Evolutionary conservation across 495 filamentous ascomycete species (phyloP).

Genomic region (Trypethelium eluteriae): DNA sequence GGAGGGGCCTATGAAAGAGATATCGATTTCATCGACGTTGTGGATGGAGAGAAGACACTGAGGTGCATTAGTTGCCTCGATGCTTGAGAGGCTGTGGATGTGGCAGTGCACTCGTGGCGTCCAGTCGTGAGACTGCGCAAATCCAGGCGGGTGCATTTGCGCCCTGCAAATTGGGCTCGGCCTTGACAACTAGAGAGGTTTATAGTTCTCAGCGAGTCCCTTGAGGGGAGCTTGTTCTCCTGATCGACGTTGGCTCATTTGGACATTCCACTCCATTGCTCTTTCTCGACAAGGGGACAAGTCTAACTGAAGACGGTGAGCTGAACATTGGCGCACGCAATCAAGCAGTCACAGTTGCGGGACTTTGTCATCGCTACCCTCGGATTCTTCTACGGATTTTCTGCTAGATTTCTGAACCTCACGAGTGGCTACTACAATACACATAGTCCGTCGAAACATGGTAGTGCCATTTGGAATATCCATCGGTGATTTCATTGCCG

Average conservation of each 20-base stretch:
- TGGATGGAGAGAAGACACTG: constrained; percentile 4
- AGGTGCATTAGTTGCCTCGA: neutral
- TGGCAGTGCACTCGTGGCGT: neutral
- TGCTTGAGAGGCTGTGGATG: constrained; percentile 4
- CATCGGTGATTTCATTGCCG: constrained; percentile 4
- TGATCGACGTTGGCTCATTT: neutral
- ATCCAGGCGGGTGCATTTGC: neutral
- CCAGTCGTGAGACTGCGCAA: neutral
- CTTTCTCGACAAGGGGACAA: constrained; percentile 3
- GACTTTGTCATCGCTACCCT: neutral
- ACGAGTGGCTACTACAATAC: neutral
- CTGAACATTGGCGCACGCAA: constrained; percentile 2
- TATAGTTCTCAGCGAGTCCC: constrained; percentile 1
- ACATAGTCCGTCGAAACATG: neutral
- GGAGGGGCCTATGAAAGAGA: neutral
- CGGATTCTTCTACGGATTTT: neutral
- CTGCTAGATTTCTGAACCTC: neutral
- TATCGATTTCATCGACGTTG: constrained; percentile 1
- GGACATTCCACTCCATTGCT: neutral
- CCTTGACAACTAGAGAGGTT: neutral
- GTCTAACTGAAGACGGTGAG: neutral
- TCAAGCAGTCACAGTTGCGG: neutral
- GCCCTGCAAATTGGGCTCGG: neutral
- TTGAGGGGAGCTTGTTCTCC: neutral
- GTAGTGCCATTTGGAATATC: constrained; percentile 9